Base-by-base conservation (phyloP, 1,284 basidiomycete species). In the Filobasidium uniguttulatum region DNA sequence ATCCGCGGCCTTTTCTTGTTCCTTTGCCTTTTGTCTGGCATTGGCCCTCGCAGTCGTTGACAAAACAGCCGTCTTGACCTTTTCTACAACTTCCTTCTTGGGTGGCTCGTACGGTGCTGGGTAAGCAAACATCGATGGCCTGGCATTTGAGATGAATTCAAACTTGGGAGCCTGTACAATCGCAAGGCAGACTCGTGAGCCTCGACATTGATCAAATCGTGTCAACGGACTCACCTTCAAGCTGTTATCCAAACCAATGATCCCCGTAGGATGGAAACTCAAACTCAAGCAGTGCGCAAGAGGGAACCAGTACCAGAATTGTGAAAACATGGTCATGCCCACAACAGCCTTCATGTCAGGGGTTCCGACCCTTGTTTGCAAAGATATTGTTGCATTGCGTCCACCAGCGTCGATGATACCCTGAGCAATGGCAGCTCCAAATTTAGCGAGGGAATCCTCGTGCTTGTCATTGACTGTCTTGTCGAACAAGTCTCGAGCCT, bases 261-360 rank as follows among this genome's bases (percentile, higher is more conserved):
- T 82, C 10, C 84, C 87, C 12, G 91, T 96, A 2, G 91, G 89
- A 55, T 86, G 83, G 68, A 97, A 94, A 1, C 89, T 82, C 56
- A 97, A 72, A 60, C 82, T 85, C 15, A 86, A 82, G 59, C 85
- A 89, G 62, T 94, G 90, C n/a, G 89, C 88, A 25, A 96, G 73
- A 30, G 91, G 91, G 70, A 90, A 97, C 91, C 91, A 97, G 67
- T 96, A 96, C 91, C 91, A 97, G 71, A 96, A 96, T 67, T 97
- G 91, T 61, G 84, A 87, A 72, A 97, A 97, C 62, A 97, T 70
- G 15, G 83, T 81, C 85, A 96, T 90, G 25, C 91, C 91, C 34
- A 96, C 87, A 55, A 96, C 86, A 3, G 90, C 87, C 50, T 78
- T 85, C 59, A 88, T 90, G 66, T 94, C 90, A 33, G 66, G 60